Evolutionary conservation across 352 stramenopile genomes (phyloP).

Genomic region (Halophytophthora polymorphica): DNA sequence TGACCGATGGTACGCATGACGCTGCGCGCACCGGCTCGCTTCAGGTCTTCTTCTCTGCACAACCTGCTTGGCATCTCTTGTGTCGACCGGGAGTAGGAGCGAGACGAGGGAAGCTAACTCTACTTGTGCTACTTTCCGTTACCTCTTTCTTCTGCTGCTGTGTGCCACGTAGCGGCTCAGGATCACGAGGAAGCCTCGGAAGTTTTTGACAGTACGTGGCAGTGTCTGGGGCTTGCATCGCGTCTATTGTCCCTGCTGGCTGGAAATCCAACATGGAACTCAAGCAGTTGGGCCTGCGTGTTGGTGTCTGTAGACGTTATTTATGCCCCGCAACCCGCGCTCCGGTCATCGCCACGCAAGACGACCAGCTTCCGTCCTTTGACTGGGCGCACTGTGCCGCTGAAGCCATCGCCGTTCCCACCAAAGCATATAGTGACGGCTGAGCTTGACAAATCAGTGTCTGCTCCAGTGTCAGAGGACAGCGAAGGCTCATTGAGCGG

Average conservation of each 20-base stretch:
- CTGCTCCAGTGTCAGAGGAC: constrained; percentile 17
- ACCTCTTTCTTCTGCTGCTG: constrained; percentile 11
- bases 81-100: constrained; percentile 8
- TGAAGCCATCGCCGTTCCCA: constrained; percentile 3
- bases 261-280: not conserved
- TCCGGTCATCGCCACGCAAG: constrained; percentile 5
- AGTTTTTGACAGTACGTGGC: constrained; percentile 63
- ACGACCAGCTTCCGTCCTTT: constrained; percentile 1
- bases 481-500: constrained; percentile 42
- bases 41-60: too few relatives aligned
- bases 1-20: constrained; percentile 28
- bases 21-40: too few relatives aligned
- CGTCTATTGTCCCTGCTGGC: not conserved
- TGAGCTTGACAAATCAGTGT: constrained; percentile 5
- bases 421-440: constrained; percentile 2
- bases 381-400: constrained; percentile 7
- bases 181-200: constrained; percentile 57
- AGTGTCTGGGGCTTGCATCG: not conserved
- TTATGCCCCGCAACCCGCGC: constrained; percentile 32
- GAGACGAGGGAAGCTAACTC: constrained; percentile 5
- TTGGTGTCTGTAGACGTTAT: constrained; percentile 43
- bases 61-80: constrained; percentile 1
- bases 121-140: too few relatives aligned
- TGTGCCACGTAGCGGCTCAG: constrained; percentile 32
- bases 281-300: not conserved